Percentiles rank a stretch among this genome's conserved stretches.
Conservation (phyloP, 2,329 filamentous ascomycete species). For the Arthrobotrys megalospora region DNA sequence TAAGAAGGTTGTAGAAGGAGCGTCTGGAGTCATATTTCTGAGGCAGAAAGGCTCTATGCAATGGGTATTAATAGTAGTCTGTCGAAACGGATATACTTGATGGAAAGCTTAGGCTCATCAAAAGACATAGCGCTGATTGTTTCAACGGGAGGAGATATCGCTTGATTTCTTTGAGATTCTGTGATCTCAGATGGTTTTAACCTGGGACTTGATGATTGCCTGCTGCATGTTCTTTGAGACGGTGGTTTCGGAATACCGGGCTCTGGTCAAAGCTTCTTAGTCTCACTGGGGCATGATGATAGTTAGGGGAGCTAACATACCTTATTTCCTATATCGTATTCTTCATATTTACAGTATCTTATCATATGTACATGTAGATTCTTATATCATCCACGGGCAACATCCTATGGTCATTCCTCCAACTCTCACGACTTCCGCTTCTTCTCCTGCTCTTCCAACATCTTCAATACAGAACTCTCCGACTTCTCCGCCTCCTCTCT, state of each 20-base stretch:
- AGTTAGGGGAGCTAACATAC: constrained; percentile 5
- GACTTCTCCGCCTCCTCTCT: constrained; percentile 36
- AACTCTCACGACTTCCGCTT: constrained; percentile 10
- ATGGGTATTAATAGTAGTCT: constrained; percentile 40
- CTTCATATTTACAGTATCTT: constrained; percentile 46
- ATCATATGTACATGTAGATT: constrained; percentile 38
- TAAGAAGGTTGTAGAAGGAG: constrained; percentile 22
- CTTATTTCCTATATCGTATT: constrained; percentile 5
- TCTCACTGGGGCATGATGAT: background rate
- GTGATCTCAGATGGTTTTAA: constrained; percentile 2
- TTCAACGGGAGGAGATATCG: constrained; percentile 22
- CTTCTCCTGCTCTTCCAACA: constrained; percentile 48
- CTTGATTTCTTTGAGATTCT: constrained; percentile 33
- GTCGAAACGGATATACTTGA: constrained; percentile 11
- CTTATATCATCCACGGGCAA: background rate
- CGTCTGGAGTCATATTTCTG: constrained; percentile 18
- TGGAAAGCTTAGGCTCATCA: background rate
- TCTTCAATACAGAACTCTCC: constrained; percentile 26
- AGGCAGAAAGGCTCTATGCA: constrained; percentile 27
- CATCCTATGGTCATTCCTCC: background rate
- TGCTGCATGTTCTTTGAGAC: constrained; percentile 35
- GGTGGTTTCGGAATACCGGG: constrained; percentile 27
- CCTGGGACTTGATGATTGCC: constrained; percentile 26
- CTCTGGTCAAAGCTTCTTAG: constrained; percentile 35
- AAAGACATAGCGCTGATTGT: constrained; percentile 27